Base-by-base conservation (phyloP, 2,329 filamentous ascomycete genomes). In the Talaromyces albobiverticillius region DNA sequence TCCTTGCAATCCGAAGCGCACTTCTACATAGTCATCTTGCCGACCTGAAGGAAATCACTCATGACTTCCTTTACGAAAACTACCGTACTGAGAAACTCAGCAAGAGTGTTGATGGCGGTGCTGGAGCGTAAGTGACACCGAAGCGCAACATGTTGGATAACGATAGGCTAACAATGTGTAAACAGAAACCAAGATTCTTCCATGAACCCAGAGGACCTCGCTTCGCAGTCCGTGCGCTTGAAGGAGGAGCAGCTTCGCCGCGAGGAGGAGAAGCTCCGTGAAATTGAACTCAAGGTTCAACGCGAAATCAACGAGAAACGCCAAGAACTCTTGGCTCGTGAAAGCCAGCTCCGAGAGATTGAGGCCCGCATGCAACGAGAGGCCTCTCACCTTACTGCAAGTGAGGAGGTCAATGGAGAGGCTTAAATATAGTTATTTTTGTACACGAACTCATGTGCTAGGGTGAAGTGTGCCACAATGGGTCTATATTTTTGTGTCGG, bases 21-120 rank as follows among this genome's bases (percentile, higher is more conserved):
- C 86, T 99, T 54, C 84, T 99, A 59, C 94, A 99, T 82, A 96
- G 91, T 77, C 94, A 99, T 80, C 79, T 99, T 71, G 94, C 94
- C 58, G 94, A 99, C 74, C 79, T 99, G 68, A 99, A 99, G 86
- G 94, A 99, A 76, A 99, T 99, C 71, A 99, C 94, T 50, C 94
- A 99, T 76, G 94, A 99, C 76, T 99, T 99, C 87, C 81, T 99
- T 61, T 99, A 99, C 79, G 94, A 99, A 76, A 99, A 99, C 80
- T 99, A 99, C 84, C 91, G 94, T 90, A 99, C 94, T 70, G 94
- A 99, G 89, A 97, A 97, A 82, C 89, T 99, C 67, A 95, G 90
- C 81, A 99, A 97, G 90, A 96, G 91, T 73, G 94, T 99, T 65
- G 92, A 96, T 73, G 89, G 89, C 20, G 47, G 34, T 77, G 82